phyloP scores from a whole-genome alignment of 805 yeast genomes.

The Saturnispora ahearnii region DNA sequence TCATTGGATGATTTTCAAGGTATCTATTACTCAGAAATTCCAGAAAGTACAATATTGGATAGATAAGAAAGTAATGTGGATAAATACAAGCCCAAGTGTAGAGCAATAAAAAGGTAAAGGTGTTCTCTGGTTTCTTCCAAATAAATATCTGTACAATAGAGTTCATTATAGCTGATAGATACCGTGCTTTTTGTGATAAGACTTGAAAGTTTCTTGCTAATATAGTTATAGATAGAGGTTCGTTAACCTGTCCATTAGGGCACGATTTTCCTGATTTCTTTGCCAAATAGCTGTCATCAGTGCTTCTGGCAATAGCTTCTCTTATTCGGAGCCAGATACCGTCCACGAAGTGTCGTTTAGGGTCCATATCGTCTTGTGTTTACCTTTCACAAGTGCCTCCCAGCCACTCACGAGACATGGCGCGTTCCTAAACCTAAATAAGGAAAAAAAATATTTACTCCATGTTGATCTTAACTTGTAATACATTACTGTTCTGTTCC shows the following conservation, averaged over 20 bases:
- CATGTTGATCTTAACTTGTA: not conserved
- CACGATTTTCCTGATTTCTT: not conserved
- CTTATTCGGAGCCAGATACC: not conserved
- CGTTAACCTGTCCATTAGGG: not conserved
- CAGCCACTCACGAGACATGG: slow-evolving; percentile 4
- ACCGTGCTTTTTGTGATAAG: slow-evolving; percentile 47
- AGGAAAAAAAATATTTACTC: not conserved
- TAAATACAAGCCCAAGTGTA: slow-evolving; percentile 62
- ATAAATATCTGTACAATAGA: slow-evolving; percentile 22
- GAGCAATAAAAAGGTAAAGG: slow-evolving; percentile 47
- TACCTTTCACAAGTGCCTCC: not conserved
- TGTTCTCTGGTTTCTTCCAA: slow-evolving; percentile 71
- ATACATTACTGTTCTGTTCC: not conserved
- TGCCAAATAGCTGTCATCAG: not conserved
- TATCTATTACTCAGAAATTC: slow-evolving; percentile 66
- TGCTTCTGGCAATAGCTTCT: not conserved
- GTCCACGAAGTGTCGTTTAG: slow-evolving; percentile 1
- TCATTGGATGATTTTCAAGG: slow-evolving; percentile 55
- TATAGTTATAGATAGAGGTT: slow-evolving; percentile 42
- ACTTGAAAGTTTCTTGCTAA: slow-evolving; percentile 50
- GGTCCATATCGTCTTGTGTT: not conserved
- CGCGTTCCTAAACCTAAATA: slow-evolving; percentile 1
- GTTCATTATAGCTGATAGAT: slow-evolving; percentile 26
- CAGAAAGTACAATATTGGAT: slow-evolving; percentile 51
- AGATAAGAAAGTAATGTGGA: slow-evolving; percentile 57